These are phyloP conservation scores for Guadua angustifolia DNA, from an alignment of 176 grass and related monocot genomes.

Conservation along the genomic window DNA sequence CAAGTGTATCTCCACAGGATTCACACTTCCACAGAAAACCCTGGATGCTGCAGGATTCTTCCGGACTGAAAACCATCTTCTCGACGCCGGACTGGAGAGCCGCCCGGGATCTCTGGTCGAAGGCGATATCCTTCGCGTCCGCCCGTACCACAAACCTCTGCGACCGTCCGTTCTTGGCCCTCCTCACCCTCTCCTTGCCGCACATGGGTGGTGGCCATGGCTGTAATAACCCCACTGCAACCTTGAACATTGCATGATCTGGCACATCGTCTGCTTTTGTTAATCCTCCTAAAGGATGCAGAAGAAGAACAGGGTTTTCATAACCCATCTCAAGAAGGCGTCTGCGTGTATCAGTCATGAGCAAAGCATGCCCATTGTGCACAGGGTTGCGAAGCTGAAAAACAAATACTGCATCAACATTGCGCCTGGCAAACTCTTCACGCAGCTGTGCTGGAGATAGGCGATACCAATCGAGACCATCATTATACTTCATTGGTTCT, in stretches of 20 bases:
- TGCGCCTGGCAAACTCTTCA: constrained; percentile 84
- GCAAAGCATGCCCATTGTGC: constrained; percentile 94
- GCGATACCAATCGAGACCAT: constrained; percentile 92
- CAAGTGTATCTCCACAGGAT: constrained; percentile 50
- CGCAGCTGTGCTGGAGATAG: constrained; percentile 86
- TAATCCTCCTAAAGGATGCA: constrained; percentile 93
- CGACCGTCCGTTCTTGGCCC: constrained; percentile 36
- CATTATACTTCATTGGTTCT: constrained; percentile 96
- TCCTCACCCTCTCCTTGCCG: constrained; percentile 39
- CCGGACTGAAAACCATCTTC: no score
- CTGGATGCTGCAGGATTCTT: no score
- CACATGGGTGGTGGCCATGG: no score
- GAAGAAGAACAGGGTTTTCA: constrained; percentile 87
- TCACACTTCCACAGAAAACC: no score
- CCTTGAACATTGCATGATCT: no score
- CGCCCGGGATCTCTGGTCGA: constrained; percentile 63
- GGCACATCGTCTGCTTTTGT: constrained; percentile 98
- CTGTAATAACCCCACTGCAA: no score
- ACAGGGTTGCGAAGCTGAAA: constrained; percentile 99
- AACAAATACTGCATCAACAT: constrained; percentile 94
- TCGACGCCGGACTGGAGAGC: constrained; percentile 63
- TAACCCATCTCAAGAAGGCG: constrained; percentile 94
- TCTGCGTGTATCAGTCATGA: constrained; percentile 91
- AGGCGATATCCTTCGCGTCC: constrained; percentile 66
- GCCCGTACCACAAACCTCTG: constrained; percentile 57